These are phyloP conservation scores for Phytophthora crassamura DNA, from an alignment of 352 stramenopile genomes.

Conservation along the genomic window DNA sequence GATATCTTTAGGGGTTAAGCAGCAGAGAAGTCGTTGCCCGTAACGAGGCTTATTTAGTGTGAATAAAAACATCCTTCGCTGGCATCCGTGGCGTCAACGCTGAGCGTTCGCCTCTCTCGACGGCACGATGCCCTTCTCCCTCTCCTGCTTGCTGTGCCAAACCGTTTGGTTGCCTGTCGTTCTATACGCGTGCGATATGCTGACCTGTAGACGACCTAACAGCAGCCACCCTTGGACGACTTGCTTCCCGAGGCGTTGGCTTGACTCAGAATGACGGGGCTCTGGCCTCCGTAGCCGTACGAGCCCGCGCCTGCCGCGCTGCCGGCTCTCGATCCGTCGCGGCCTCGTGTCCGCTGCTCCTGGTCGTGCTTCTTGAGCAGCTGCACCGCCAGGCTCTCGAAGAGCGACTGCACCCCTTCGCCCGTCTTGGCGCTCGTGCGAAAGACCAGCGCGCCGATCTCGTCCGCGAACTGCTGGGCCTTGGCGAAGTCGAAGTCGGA, in stretches of 20 bases:
- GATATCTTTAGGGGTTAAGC: neutral
- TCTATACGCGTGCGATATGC: conserved; percentile 16
- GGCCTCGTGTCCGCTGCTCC: conserved; percentile 53
- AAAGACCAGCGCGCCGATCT: conserved; percentile 88
- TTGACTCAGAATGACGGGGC: conserved; percentile 43
- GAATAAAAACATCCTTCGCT: conserved; percentile 46
- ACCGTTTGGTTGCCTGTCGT: neutral
- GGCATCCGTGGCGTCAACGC: conserved; percentile 27
- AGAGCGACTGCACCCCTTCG: conserved; percentile 77
- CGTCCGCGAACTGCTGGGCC: conserved; percentile 74
- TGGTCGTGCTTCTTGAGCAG: conserved; percentile 83
- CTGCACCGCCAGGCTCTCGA: conserved; percentile 74
- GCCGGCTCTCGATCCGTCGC: conserved; percentile 51
- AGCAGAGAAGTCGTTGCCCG: neutral
- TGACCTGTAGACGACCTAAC: conserved; percentile 32
- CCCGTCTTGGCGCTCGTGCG: conserved; percentile 84
- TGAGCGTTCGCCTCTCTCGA: conserved; percentile 12
- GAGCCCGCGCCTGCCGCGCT: conserved; percentile 30
- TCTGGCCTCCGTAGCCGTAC: conserved; percentile 43
- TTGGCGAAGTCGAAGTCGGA: conserved; percentile 73
- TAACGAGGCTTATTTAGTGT: conserved; percentile 21
- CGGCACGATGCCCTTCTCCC: conserved; percentile 17
- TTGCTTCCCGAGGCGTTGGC: conserved; percentile 29
- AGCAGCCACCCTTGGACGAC: conserved; percentile 44
- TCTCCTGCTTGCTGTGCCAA: conserved; percentile 5